Conservation (phyloP, 441 rosid genomes). For the Kokia cookei region DNA sequence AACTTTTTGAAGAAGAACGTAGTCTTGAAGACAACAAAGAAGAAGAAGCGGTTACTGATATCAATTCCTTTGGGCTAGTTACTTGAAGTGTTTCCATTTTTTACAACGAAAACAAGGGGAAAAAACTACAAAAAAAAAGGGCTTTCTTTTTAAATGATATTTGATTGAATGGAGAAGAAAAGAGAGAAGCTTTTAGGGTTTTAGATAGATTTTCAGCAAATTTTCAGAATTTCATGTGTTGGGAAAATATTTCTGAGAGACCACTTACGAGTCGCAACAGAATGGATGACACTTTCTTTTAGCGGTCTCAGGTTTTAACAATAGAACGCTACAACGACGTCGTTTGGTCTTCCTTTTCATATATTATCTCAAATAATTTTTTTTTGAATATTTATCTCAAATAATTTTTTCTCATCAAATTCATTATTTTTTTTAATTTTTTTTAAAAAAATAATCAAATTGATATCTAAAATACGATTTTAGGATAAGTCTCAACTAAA, state of each 20-base stretch:
- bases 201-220: slow-evolving; percentile 11
- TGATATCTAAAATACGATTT: too few species aligned
- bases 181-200: slow-evolving; percentile 41
- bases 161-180: neutral
- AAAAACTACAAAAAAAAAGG: neutral
- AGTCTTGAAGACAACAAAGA: slow-evolving; percentile 17
- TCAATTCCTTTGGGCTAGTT: slow-evolving; percentile 39
- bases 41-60: slow-evolving; percentile 24
- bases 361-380: too few species aligned
- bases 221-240: neutral
- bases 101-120: neutral
- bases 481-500: too few species aligned
- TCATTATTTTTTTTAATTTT: too few species aligned
- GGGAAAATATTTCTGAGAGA: neutral
- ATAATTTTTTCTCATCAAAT: too few species aligned
- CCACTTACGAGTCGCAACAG: neutral
- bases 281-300: neutral
- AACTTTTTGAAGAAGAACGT: neutral
- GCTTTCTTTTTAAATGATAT: neutral
- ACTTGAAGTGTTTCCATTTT: slow-evolving; percentile 58
- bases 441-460: too few species aligned
- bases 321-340: neutral
- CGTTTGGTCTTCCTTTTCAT: neutral
- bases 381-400: too few species aligned
- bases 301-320: neutral